Evolutionary conservation across 2,329 filamentous ascomycete species (phyloP).

Genomic region (Neofusicoccum cordaticola): DNA sequence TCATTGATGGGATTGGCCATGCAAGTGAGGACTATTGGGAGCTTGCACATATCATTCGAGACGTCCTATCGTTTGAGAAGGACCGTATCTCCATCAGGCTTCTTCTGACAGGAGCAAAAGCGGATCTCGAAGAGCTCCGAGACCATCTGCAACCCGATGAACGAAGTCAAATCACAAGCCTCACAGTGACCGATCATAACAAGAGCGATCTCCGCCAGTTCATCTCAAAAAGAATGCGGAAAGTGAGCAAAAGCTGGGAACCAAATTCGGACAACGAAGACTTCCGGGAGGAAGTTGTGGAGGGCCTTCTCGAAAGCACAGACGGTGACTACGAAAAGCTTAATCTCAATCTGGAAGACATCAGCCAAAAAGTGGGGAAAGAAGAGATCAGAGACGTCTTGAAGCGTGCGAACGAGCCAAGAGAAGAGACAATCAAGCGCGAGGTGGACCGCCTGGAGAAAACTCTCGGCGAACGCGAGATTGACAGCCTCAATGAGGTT

Average conservation of each 20-base stretch:
- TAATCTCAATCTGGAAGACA: background rate
- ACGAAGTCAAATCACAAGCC: background rate
- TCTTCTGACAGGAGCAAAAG: background rate
- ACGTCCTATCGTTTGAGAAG: background rate
- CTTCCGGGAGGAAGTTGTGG: background rate
- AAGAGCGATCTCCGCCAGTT: background rate
- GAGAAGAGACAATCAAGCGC: background rate
- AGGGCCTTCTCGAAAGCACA: background rate
- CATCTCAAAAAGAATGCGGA: background rate
- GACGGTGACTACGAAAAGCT: background rate
- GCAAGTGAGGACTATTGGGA: background rate
- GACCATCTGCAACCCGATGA: background rate
- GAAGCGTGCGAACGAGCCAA: background rate
- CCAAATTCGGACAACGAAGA: background rate
- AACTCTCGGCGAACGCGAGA: background rate
- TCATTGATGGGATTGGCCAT: slow-evolving; percentile 1
- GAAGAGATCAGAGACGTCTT: background rate
- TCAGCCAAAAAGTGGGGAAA: background rate
- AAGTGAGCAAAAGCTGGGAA: background rate
- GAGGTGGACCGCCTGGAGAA: background rate
- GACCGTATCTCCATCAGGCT: background rate
- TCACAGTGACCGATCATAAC: background rate
- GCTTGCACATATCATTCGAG: background rate
- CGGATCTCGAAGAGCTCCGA: background rate
- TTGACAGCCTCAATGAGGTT: background rate